Evolutionary conservation across 2,329 filamentous ascomycete species (phyloP).

Genomic region (Colletotrichum shisoi): DNA sequence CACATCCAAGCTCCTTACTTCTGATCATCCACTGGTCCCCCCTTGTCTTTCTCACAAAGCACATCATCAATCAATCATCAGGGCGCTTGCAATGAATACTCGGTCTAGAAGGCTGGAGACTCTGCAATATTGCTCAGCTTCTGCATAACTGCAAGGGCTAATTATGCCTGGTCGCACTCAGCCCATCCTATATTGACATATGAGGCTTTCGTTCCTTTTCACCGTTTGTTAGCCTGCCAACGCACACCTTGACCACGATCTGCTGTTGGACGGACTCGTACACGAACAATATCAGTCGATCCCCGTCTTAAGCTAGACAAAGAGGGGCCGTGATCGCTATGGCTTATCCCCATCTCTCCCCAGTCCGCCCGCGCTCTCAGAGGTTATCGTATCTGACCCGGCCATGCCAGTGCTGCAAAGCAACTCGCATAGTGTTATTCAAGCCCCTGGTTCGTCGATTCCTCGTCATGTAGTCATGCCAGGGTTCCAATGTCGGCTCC

Average conservation of each 20-base stretch:
- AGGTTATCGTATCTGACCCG: constrained; percentile 6
- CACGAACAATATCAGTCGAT: constrained; percentile 20
- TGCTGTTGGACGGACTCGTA: constrained; percentile 26
- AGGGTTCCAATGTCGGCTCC: constrained; percentile 1
- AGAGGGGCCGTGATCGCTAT: constrained; percentile 12
- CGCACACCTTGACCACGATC: constrained; percentile 18
- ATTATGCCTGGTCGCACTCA: constrained; percentile 33
- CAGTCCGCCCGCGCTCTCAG: background rate
- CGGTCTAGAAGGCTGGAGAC: constrained; percentile 10
- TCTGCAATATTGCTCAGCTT: constrained; percentile 22
- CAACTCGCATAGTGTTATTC: constrained; percentile 13
- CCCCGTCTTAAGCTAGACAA: constrained; percentile 25
- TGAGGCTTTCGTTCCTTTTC: constrained; percentile 15
- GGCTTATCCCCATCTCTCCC: background rate
- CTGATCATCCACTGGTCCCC: constrained; percentile 20
- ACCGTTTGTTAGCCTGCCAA: constrained; percentile 29
- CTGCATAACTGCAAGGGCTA: constrained; percentile 33
- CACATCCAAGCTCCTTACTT: constrained; percentile 10
- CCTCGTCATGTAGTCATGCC: constrained; percentile 8
- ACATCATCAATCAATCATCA: constrained; percentile 35
- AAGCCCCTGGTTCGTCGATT: constrained; percentile 2
- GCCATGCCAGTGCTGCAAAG: constrained; percentile 1
- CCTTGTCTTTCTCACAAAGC: constrained; percentile 11
- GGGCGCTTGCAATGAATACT: constrained; percentile 21
- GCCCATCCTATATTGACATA: constrained; percentile 23